Conservation (phyloP, 2,329 filamentous ascomycete species). For the Exophiala mesophila region DNA sequence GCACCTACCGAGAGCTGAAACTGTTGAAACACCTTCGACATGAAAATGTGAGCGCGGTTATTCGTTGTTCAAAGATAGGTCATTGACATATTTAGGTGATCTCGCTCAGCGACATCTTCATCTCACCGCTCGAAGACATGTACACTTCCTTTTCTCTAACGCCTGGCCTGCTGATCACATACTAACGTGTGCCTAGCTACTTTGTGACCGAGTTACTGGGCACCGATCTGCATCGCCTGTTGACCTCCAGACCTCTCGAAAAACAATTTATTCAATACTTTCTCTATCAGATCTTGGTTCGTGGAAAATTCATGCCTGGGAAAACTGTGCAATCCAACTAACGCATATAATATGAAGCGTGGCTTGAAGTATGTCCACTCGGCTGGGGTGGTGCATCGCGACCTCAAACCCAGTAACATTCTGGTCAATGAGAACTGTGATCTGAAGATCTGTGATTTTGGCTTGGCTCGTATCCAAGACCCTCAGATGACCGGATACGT, state of each 20-base stretch:
- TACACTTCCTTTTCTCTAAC: constrained; percentile 48
- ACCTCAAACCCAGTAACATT: constrained; percentile 98
- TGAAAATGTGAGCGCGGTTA: constrained; percentile 79
- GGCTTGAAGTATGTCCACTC: constrained; percentile 99
- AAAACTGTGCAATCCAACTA: constrained; percentile 5
- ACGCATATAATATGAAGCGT: constrained; percentile 54
- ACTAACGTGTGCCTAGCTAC: constrained; percentile 56
- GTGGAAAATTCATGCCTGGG: constrained; percentile 32
- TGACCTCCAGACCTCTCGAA: constrained; percentile 92
- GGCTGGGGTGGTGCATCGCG: constrained; percentile 92
- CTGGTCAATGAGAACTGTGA: constrained; percentile 99
- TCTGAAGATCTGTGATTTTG: constrained; percentile 98
- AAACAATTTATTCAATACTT: constrained; percentile 99
- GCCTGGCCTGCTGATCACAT: constrained; percentile 19
- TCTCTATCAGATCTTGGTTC: constrained; percentile 94
- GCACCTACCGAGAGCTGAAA: constrained; percentile 96
- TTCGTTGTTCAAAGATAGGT: too few relatives aligned
- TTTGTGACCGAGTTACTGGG: constrained; percentile 97
- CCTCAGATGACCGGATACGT: constrained; percentile 99
- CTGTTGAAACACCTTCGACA: constrained; percentile 93
- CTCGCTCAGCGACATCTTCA: constrained; percentile 98
- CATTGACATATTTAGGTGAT: constrained; percentile 65
- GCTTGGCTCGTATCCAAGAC: constrained; percentile 93
- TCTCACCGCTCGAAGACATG: constrained; percentile 98
- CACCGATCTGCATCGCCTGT: constrained; percentile 89